A percentile compares a stretch with the other conserved stretches of the same genome.
These are phyloP conservation scores for Recurvomyces mirabilis DNA, from an alignment of 495 filamentous ascomycete species.

Conservation along the genomic window DNA sequence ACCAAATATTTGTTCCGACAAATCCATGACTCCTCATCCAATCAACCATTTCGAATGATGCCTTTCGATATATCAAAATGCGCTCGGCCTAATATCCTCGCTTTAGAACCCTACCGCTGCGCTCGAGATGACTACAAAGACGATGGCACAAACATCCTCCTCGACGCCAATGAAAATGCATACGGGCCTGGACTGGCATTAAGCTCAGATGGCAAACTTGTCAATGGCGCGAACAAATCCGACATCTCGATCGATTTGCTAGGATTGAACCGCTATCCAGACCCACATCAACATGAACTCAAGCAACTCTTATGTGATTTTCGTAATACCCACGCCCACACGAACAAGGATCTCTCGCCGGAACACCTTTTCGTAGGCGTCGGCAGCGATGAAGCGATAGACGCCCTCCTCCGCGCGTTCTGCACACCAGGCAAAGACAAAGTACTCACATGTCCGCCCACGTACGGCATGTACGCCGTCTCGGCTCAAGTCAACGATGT, in stretches of 20 bases:
- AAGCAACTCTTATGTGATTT: conserved; percentile 80
- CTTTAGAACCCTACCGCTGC: conserved; percentile 33
- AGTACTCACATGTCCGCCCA: conserved; percentile 88
- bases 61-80: conserved; percentile 27
- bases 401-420: conserved; percentile 84
- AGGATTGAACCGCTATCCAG: conserved; percentile 85
- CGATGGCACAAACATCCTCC: conserved; percentile 88
- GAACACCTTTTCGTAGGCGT: conserved; percentile 89
- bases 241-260: conserved; percentile 52
- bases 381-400: conserved; percentile 92
- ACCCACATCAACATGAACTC: conserved; percentile 80
- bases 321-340: conserved; percentile 77
- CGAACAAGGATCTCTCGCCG: conserved; percentile 57
- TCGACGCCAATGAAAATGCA: conserved; percentile 97
- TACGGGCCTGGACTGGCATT: conserved; percentile 65
- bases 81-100: conserved; percentile 33
- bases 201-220: conserved; percentile 37
- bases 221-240: conserved; percentile 27
- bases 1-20: too few species aligned
- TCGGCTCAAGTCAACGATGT: conserved; percentile 91
- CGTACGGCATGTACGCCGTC: conserved; percentile 96
- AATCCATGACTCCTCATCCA: neutral
- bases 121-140: conserved; percentile 81
- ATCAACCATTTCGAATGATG: too few species aligned
- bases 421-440: conserved; percentile 77